Evolutionary conservation across 768 basidiomycete species (phyloP).

Genomic region (Paxillus ammoniavirescens): DNA sequence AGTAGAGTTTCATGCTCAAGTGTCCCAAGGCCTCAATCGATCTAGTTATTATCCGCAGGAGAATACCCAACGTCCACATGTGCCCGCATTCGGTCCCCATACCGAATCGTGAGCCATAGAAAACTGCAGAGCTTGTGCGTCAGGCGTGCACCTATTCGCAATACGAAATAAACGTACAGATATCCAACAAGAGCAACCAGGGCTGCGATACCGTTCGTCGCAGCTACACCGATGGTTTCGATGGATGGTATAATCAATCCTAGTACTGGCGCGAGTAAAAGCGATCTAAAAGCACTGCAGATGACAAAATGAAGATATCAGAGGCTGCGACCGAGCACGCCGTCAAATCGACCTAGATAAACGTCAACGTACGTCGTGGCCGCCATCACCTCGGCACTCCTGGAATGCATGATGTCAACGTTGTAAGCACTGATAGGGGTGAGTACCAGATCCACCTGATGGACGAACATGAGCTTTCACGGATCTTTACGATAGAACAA

Average conservation of each 20-base stretch:
- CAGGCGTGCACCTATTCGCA: not conserved
- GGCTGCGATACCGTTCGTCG: constrained; percentile 48
- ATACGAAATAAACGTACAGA: constrained; percentile 39
- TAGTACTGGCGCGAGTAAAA: constrained; percentile 14
- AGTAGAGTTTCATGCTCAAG: no score
- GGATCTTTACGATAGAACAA: not conserved
- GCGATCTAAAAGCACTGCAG: constrained; percentile 21
- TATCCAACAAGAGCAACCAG: constrained; percentile 49
- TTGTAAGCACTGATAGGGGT: constrained; percentile 55
- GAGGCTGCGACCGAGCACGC: not conserved
- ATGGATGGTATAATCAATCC: constrained; percentile 40
- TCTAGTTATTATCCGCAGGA: constrained; percentile 18
- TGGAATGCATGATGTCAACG: constrained; percentile 58
- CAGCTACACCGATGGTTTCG: constrained; percentile 47
- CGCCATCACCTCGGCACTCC: constrained; percentile 65
- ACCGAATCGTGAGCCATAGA: constrained; percentile 50
- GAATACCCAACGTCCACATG: constrained; percentile 59
- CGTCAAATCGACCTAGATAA: not conserved
- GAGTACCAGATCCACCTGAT: constrained; percentile 55
- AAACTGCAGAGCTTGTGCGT: constrained; percentile 36
- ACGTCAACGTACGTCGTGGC: constrained; percentile 45
- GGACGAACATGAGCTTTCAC: not conserved
- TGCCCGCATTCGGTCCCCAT: constrained; percentile 56
- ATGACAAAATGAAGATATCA: not conserved
- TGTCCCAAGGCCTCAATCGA: not conserved